Base-by-base conservation (phyloP, 345 rosid species). In the Salix viminalis region DNA sequence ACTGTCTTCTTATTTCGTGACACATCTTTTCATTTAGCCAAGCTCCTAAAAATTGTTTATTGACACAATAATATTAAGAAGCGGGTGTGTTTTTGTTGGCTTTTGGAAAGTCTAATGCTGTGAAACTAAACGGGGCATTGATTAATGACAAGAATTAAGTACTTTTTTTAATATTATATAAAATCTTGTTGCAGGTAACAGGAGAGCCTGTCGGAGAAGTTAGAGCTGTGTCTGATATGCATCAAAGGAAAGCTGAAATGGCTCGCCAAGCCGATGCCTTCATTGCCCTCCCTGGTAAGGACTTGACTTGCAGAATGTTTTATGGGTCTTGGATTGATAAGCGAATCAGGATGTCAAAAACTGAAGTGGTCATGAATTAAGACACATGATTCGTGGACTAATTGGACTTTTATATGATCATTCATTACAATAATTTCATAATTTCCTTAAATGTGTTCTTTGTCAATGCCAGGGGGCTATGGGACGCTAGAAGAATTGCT, bases 221-320 rank as follows among this genome's bases (percentile, higher is more conserved):
- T n/a, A 88, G 85, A 84, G 89, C 99, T 8, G 99, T 95, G 0
- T 90, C 97, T 18, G 88, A 88, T 82, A 92, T 95, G 97, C 97
- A 95, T 80, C 96, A 95, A 83, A 86, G 99, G 76, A 95, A 95
- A 86, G 97, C 97, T 1, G 97, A 92, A 83, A 93, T 93, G 99
- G 91, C 96, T 48, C 94, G 97, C 48, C 94, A 89, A 83, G 99
- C 97, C 4, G 96, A 95, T 52, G 99, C 97, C 23, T 95, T 95
- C 83, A 90, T 95, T 46, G 99, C 97, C 3, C 94, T 95, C 24
- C 99, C 99, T 24, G 99, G 99, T 92, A 76, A 61, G 72, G 18
- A 14, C 23, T 39, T 26, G 2, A 3, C 26, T 19, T 21, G 21
- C 60, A 7, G 2, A 66, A 10, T 21, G 8, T 16, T 34, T 44